phyloP scores from a whole-genome alignment of 164 flowering plant genomes.

The Cinnamomum chago region DNA sequence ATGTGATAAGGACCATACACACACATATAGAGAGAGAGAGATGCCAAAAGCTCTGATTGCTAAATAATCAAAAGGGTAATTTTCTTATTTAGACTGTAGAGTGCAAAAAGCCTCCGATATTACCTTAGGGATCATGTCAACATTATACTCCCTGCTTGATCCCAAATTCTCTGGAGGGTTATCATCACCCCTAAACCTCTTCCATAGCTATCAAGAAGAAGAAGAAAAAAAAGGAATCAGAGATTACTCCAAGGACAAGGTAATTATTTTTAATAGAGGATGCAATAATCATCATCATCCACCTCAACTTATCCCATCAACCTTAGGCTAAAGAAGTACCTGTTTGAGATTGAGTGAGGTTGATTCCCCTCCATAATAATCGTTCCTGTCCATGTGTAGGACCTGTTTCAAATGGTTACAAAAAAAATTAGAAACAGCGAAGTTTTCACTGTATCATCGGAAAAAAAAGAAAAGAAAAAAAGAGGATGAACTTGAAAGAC shows the following conservation, averaged over 20 bases:
- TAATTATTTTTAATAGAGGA: not conserved
- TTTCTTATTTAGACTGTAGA: not conserved
- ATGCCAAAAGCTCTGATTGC: not conserved
- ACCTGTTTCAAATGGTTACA: slow-evolving; percentile 43
- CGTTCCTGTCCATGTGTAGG: slow-evolving; percentile 88
- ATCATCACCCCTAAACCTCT: slow-evolving; percentile 68
- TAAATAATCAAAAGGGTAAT: too few species aligned
- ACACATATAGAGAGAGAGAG: not conserved
- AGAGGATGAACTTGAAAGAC: not conserved
- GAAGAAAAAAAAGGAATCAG: not conserved
- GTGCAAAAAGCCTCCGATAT: not conserved
- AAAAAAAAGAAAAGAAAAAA: not conserved
- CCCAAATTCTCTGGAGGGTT: slow-evolving; percentile 68
- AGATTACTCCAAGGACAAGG: slow-evolving; percentile 1
- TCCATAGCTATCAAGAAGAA: slow-evolving; percentile 65
- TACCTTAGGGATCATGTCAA: slow-evolving; percentile 97
- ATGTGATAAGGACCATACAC: too few species aligned
- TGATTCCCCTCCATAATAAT: slow-evolving; percentile 90
- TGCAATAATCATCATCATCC: not conserved
- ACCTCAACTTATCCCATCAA: too few species aligned
- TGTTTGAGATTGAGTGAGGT: slow-evolving; percentile 71
- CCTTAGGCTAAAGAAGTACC: slow-evolving; percentile 27
- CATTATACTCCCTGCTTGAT: slow-evolving; percentile 82
- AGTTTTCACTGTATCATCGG: not conserved
- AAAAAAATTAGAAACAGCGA: not conserved